These are phyloP conservation scores for Calonectria crousiana DNA, from an alignment of 2,329 filamentous ascomycete genomes.

Conservation along the genomic window DNA sequence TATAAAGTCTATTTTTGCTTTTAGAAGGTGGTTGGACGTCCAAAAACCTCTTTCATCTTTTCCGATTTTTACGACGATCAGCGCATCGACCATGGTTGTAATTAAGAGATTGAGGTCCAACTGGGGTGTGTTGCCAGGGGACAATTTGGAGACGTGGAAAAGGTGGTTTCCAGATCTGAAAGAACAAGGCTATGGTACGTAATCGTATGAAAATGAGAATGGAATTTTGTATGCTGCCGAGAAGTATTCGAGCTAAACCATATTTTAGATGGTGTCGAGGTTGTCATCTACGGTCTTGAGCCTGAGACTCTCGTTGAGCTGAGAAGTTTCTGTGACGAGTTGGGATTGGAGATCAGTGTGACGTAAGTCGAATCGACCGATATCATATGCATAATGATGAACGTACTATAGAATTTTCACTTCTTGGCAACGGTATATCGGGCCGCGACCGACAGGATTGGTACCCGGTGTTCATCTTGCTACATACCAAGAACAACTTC, in stretches of 20 bases:
- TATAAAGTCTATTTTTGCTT: neutral
- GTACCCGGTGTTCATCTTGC: conserved; percentile 12
- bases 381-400: neutral
- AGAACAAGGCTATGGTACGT: neutral
- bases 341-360: neutral
- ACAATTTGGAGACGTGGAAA: neutral
- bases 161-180: neutral
- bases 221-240: neutral
- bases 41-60: neutral
- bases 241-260: neutral
- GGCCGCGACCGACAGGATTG: neutral
- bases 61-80: neutral
- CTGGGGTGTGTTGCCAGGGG: neutral
- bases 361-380: neutral
- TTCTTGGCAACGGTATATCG: neutral
- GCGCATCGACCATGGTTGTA: neutral
- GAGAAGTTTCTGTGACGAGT: neutral
- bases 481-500: conserved; percentile 15
- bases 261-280: neutral
- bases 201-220: neutral
- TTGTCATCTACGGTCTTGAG: neutral
- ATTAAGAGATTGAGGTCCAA: neutral
- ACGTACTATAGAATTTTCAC: neutral
- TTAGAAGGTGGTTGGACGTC: neutral
- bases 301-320: neutral